Base-by-base conservation (phyloP, 805 yeast species). In the Nakazawaea sp. region DNA sequence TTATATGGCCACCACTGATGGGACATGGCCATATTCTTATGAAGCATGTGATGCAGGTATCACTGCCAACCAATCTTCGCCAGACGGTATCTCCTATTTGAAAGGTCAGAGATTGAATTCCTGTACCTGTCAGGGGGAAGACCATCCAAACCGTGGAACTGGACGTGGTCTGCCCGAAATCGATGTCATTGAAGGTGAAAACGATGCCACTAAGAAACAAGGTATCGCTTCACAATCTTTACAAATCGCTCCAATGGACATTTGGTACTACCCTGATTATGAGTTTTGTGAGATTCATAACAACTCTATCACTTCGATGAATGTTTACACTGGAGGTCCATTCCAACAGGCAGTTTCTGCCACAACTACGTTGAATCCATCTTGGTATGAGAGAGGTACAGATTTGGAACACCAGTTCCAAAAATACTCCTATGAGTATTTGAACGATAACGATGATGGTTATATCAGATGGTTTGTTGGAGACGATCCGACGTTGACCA, bases 101-200 rank as follows among this genome's bases (percentile, higher is more conserved):
- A 66, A 69, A 0, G 75, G 74, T 11, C 74, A 68, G 44, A 55
- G 56, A 41, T 54, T 68, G 38, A 67, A 58, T 45, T 41, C 53
- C 26, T 69, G 75, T 50, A 64, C 70, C 2, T 69, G 74, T 47
- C 48, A 52, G 3, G 69, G 66, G 2, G 66, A 62, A 43, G 62
- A 58, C 15, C 75, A 68, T 45, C 75, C 75, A 15, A 68, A 64
- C 45, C 52, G 55, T 13, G 74, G 73, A n/a, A 43, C 43, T 4
- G 75, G 75, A 4, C 57, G 75, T 45, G 74, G 75, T 16, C 72
- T 72, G 0, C 71, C 73, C 6, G 73, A 67, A 51, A 66, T 70
- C 42, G 76, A 70, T 58, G 61, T 64, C 18, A 44, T 70, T 18
- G 76, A 70, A 56, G 75, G 64, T 40, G 69, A 64, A 30, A 49